A percentile compares a stretch with the other conserved stretches of the same genome.
These are phyloP conservation scores for Malania oleifera DNA, from an alignment of 164 flowering plant species.

Conservation along the genomic window DNA sequence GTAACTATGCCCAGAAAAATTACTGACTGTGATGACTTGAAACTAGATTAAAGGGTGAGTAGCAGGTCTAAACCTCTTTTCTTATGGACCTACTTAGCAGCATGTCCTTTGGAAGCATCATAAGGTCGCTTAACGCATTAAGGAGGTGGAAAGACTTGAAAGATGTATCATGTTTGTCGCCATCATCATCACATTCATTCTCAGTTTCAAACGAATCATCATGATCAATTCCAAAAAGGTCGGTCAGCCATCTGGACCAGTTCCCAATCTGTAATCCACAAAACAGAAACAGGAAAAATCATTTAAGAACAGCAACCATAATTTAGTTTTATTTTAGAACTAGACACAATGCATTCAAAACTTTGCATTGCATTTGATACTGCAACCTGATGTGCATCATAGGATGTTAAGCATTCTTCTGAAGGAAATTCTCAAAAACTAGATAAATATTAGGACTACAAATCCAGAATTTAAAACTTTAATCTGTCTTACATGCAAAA, in stretches of 20 bases:
- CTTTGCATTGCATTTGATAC: neutral
- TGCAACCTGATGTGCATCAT: too few relatives aligned
- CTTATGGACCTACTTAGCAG: conserved; percentile 1
- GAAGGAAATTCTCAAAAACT: too few relatives aligned
- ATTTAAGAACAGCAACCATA: too few relatives aligned
- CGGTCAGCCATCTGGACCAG: conserved; percentile 4
- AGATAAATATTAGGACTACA: too few relatives aligned
- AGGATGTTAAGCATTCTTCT: too few relatives aligned
- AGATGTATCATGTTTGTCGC: neutral
- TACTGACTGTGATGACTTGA: neutral
- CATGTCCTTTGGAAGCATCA: conserved; percentile 6
- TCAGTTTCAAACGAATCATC: neutral
- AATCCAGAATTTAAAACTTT: too few relatives aligned
- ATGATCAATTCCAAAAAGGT: neutral
- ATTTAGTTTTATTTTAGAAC: too few relatives aligned
- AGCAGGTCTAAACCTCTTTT: neutral
- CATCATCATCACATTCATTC: neutral
- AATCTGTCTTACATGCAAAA: too few relatives aligned
- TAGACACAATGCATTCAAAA: neutral
- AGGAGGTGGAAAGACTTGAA: neutral
- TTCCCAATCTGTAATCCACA: neutral
- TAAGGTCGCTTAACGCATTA: conserved; percentile 1
- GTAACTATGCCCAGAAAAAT: neutral
- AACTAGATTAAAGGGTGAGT: neutral
- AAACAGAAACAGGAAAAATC: neutral